Evolutionary conservation across 2,329 filamentous ascomycete species (phyloP).

Genomic region (Cladosporium austrohemisphaericum): DNA sequence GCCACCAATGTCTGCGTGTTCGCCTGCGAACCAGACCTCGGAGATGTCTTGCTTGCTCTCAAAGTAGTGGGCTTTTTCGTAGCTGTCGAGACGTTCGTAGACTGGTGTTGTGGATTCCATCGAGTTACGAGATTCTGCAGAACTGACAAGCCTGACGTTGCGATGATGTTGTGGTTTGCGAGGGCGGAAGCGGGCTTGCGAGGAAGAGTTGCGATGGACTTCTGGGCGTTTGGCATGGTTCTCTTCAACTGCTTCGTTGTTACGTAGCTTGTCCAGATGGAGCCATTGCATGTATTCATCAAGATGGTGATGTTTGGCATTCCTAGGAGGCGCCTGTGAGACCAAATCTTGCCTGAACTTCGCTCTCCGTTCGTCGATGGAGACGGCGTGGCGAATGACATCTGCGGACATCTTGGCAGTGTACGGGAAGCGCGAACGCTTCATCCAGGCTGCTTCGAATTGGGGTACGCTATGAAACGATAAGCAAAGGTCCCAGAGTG

Average conservation of each 20-base stretch:
- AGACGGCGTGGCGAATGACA: conserved; percentile 65
- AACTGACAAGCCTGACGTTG: conserved; percentile 15
- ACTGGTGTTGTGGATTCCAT: conserved; percentile 19
- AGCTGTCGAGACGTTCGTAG: background rate
- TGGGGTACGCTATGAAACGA: conserved; percentile 43
- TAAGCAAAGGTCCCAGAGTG: conserved; percentile 13
- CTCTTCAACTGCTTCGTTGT: conserved; percentile 20
- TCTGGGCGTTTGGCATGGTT: conserved; percentile 9
- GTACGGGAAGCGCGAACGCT: conserved; percentile 72
- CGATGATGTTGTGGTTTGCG: conserved; percentile 8
- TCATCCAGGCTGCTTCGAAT: conserved; percentile 74
- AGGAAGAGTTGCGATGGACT: conserved; percentile 14
- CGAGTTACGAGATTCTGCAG: conserved; percentile 27
- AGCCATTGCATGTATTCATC: conserved; percentile 12
- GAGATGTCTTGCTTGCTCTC: conserved; percentile 54
- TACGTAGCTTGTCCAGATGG: conserved; percentile 5
- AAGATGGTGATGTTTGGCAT: conserved; percentile 19
- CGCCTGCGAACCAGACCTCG: conserved; percentile 71
- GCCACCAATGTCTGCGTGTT: conserved; percentile 48
- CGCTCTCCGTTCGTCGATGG: conserved; percentile 66
- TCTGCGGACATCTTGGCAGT: conserved; percentile 53
- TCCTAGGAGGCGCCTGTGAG: conserved; percentile 35
- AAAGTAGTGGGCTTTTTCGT: conserved; percentile 14
- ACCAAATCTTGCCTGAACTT: conserved; percentile 71
- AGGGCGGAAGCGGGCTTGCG: conserved; percentile 16